Evolutionary conservation across 257 asterid genomes (phyloP).

Genomic region (Scutellaria baicalensis): DNA sequence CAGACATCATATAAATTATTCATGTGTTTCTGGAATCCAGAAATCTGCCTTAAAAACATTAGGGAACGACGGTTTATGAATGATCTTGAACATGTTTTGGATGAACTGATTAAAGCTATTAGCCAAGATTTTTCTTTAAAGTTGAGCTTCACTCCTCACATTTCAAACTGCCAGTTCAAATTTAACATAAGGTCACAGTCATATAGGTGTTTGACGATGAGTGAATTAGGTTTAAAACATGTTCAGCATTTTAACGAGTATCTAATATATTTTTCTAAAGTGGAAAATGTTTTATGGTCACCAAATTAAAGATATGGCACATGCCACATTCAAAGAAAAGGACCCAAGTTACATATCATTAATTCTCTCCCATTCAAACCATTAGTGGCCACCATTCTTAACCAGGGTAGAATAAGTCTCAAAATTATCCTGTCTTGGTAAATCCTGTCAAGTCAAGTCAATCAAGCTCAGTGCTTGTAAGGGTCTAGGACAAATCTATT

Average conservation of each 20-base stretch:
- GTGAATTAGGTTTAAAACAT: not conserved
- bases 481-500: not conserved
- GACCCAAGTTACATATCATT: not conserved
- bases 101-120: constrained; percentile 2
- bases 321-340: not conserved
- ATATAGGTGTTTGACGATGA: not conserved
- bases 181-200: not conserved
- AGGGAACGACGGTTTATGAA: not conserved
- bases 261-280: not conserved
- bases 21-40: not conserved
- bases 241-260: not conserved
- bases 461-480: not conserved
- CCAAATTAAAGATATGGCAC: not conserved
- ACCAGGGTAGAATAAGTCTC: not conserved
- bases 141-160: not conserved
- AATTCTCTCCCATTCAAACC: not conserved
- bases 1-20: not conserved
- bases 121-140: not conserved
- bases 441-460: not conserved
- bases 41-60: not conserved
- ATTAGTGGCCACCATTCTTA: not conserved
- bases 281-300: not conserved
- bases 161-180: not conserved
- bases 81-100: not conserved
- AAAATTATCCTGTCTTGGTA: not conserved